Evolutionary conservation across 495 filamentous ascomycete genomes (phyloP).

Genomic region (Penicillium silybi): DNA sequence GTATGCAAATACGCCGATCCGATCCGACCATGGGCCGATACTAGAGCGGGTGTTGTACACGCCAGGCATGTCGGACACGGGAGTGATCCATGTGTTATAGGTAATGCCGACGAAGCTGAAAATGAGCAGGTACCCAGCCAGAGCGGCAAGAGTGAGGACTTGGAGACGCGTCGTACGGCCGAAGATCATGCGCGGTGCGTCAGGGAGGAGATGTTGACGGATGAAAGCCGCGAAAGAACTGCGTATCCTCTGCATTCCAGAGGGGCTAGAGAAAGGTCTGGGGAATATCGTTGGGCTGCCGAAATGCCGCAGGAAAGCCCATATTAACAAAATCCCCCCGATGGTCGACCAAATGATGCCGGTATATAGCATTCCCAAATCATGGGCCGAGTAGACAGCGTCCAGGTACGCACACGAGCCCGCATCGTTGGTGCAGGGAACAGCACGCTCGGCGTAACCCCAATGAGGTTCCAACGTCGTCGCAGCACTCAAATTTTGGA

Average conservation of each 20-base stretch:
- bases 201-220: conserved; percentile 37
- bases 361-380: conserved; percentile 55
- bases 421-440: conserved; percentile 56
- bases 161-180: conserved; percentile 40
- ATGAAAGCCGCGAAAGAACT: conserved; percentile 12
- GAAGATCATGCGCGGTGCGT: conserved; percentile 30
- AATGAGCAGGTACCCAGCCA: conserved; percentile 53
- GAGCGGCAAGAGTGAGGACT: conserved; percentile 45
- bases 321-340: conserved; percentile 46
- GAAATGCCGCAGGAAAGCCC: conserved; percentile 25
- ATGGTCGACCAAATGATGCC: conserved; percentile 59
- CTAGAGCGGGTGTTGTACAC: conserved; percentile 54
- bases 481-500: conserved; percentile 36
- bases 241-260: conserved; percentile 7
- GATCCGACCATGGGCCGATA: conserved; percentile 58
- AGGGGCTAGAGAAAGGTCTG: not conserved
- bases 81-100: conserved; percentile 58
- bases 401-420: conserved; percentile 64
- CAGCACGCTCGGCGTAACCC: conserved; percentile 54
- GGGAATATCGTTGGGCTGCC: conserved; percentile 5
- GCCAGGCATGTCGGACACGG: conserved; percentile 43
- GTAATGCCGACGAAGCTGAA: conserved; percentile 60
- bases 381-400: conserved; percentile 56
- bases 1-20: conserved; percentile 61
- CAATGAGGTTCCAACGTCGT: conserved; percentile 50